Conservation (phyloP, 1,284 basidiomycete species). For the Mycosarcoma maydis region DNA sequence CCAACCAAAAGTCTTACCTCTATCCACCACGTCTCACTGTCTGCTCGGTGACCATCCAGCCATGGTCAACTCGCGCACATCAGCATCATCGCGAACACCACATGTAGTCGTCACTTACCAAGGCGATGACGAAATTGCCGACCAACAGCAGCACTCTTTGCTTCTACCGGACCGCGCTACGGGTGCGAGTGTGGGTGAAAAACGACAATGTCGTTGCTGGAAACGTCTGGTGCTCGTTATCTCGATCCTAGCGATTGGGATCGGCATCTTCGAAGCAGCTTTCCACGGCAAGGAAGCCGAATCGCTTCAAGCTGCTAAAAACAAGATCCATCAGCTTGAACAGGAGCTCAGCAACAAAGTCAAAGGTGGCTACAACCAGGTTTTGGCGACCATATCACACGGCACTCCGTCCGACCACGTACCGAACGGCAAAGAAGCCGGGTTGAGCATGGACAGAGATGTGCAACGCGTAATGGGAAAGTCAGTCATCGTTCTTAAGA, state of each 20-base stretch:
- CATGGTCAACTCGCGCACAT: too few relatives aligned
- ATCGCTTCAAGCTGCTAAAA: conserved; percentile 11
- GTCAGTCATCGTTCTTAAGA: conserved; percentile 32
- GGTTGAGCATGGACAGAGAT: neutral
- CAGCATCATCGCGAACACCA: neutral
- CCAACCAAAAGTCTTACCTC: too few relatives aligned
- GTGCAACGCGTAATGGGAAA: conserved; percentile 11
- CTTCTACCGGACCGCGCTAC: conserved; percentile 5
- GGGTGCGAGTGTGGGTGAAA: too few relatives aligned
- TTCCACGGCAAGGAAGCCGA: conserved; percentile 32
- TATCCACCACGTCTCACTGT: too few relatives aligned
- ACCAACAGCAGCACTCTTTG: conserved; percentile 2
- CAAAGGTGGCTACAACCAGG: conserved; percentile 3
- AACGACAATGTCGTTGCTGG: neutral
- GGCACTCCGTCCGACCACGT: too few relatives aligned
- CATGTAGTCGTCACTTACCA: conserved; percentile 23
- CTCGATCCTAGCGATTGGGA: conserved; percentile 9
- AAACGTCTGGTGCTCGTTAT: conserved; percentile 4
- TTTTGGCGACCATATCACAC: conserved; percentile 1
- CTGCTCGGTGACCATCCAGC: too few relatives aligned
- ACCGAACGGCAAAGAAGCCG: too few relatives aligned
- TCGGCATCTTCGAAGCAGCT: conserved; percentile 17
- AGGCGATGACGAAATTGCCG: conserved; percentile 9
- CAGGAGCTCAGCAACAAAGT: conserved; percentile 5
- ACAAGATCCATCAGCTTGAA: conserved; percentile 11